Evolutionary conservation across 306 rosid species (phyloP).

Genomic region (Quercus aquifolioides): DNA sequence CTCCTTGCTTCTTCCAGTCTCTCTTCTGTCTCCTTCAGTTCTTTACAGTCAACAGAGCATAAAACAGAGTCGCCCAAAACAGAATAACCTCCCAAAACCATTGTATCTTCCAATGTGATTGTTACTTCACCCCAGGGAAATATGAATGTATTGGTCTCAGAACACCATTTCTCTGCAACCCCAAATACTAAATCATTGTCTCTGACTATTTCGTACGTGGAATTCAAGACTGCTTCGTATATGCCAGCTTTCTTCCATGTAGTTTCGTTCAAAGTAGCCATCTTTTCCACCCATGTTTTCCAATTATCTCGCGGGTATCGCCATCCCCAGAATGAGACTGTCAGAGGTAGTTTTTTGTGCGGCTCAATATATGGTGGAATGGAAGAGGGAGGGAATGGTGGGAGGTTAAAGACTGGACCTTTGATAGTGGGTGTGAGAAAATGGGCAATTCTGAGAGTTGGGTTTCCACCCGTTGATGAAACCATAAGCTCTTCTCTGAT

Average conservation of each 20-base stretch:
- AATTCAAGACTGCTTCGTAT: slow-evolving; percentile 41
- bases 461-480: slow-evolving; percentile 44
- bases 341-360: slow-evolving; percentile 11
- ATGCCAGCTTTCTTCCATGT: slow-evolving; percentile 44
- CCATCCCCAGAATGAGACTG: slow-evolving; percentile 32
- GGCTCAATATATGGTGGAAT: not conserved
- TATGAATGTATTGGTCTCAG: slow-evolving; percentile 35
- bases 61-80: slow-evolving; percentile 20
- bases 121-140: slow-evolving; percentile 60
- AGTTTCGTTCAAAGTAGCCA: slow-evolving; percentile 19
- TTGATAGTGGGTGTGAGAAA: slow-evolving; percentile 40
- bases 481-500: slow-evolving; percentile 42
- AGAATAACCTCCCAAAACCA: slow-evolving; percentile 28
- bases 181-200: slow-evolving; percentile 12
- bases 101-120: slow-evolving; percentile 52
- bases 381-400: not conserved
- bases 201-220: slow-evolving; percentile 4
- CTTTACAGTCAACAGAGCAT: not conserved
- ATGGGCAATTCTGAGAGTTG: slow-evolving; percentile 33
- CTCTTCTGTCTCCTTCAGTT: not conserved
- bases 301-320: not conserved
- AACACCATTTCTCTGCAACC: slow-evolving; percentile 45
- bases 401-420: not conserved
- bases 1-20: not conserved
- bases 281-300: slow-evolving; percentile 32